A percentile compares a stretch with the other conserved stretches of the same genome.
These are phyloP conservation scores for Botrytis cinerea DNA, from an alignment of 2,329 filamentous ascomycete species.

Conservation along the genomic window DNA sequence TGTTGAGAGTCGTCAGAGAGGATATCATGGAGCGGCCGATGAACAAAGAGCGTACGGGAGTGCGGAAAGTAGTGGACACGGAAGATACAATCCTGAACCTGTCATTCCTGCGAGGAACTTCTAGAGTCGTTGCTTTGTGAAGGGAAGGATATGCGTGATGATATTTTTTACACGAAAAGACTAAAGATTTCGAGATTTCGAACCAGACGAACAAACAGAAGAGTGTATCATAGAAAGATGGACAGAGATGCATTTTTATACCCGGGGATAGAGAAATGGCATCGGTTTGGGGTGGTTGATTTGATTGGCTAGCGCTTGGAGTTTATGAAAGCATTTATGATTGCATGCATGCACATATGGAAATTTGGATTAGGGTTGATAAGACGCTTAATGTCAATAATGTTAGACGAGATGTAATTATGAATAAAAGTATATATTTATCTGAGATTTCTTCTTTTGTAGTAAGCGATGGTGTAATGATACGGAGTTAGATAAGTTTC, in stretches of 20 bases:
- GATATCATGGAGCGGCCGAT: neutral
- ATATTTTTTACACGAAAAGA: neutral
- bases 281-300: neutral
- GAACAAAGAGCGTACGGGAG: constrained; percentile 15
- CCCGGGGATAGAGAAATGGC: neutral
- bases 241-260: neutral
- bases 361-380: neutral
- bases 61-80: neutral
- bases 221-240: neutral
- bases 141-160: no score
- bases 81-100: neutral
- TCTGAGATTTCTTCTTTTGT: neutral
- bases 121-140: neutral
- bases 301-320: neutral
- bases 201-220: neutral
- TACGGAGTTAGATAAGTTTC: neutral
- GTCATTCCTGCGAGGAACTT: constrained; percentile 5
- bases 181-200: neutral
- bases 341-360: neutral
- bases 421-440: neutral
- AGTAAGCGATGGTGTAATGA: neutral
- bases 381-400: neutral
- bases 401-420: neutral
- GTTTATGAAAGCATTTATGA: neutral
- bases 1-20: constrained; percentile 21